phyloP scores from a whole-genome alignment of 2,329 filamentous ascomycete genomes.

The Ascochyta lentis region DNA sequence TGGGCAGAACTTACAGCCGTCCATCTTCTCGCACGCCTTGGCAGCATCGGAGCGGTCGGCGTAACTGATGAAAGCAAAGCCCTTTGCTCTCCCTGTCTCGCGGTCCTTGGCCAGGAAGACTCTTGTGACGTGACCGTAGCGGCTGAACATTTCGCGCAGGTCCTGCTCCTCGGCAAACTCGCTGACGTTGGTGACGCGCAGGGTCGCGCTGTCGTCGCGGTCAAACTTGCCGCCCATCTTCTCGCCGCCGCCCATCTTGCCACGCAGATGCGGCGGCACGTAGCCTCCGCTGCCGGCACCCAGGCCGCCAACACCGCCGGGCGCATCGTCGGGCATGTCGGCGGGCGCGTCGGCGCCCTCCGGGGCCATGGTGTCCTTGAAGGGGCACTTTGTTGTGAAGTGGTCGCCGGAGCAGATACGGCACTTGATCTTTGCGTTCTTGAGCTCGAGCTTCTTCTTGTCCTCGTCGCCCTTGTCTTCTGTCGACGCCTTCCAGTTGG shows the following conservation, averaged over 20 bases:
- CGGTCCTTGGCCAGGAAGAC: slow-evolving; percentile 98
- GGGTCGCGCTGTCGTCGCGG: slow-evolving; percentile 92
- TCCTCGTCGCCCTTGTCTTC: slow-evolving; percentile 79
- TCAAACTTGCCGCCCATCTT: slow-evolving; percentile 94
- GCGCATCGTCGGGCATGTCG: slow-evolving; percentile 55
- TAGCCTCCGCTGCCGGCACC: slow-evolving; percentile 80
- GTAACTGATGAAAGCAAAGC: slow-evolving; percentile 98
- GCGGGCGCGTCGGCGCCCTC: slow-evolving; percentile 62
- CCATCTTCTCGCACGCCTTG: slow-evolving; percentile 96
- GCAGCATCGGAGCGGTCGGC: slow-evolving; percentile 88
- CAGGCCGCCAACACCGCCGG: slow-evolving; percentile 60
- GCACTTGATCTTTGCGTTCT: slow-evolving; percentile 99
- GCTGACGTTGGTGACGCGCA: slow-evolving; percentile 97
- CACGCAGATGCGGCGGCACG: slow-evolving; percentile 90
- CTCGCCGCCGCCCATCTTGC: slow-evolving; percentile 76
- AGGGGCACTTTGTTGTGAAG: slow-evolving; percentile 98
- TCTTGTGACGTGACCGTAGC: slow-evolving; percentile 93
- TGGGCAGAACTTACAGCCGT: slow-evolving; percentile 70
- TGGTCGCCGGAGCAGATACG: slow-evolving; percentile 98
- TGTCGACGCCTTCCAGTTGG: slow-evolving; percentile 91
- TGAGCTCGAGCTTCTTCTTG: slow-evolving; percentile 73
- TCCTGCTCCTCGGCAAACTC: slow-evolving; percentile 97
- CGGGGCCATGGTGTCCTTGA: slow-evolving; percentile 99
- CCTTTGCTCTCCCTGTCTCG: slow-evolving; percentile 95
- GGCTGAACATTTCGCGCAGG: slow-evolving; percentile 96